Conservation (phyloP, 495 filamentous ascomycete species). For the Aspergillus saccharolyticus region DNA sequence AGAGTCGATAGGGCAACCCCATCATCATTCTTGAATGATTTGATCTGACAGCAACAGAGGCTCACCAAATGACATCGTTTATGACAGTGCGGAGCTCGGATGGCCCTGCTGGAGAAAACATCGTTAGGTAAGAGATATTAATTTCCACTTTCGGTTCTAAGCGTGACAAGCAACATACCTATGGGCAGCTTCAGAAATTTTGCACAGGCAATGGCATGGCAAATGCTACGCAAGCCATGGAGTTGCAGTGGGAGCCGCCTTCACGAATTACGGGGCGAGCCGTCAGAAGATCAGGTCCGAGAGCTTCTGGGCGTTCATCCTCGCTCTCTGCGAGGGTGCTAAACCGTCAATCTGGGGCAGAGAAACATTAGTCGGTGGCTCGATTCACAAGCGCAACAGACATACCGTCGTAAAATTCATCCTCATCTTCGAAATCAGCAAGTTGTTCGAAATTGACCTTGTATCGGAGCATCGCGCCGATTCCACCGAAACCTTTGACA, state of each 20-base stretch:
- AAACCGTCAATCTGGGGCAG: conserved; percentile 78
- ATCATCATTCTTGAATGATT: conserved; percentile 31
- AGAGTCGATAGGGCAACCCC: conserved; percentile 28
- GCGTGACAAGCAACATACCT: conserved; percentile 26
- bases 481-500: conserved; percentile 98
- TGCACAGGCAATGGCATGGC: conserved; percentile 27
- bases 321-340: conserved; percentile 85
- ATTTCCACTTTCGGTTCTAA: too few relatives aligned
- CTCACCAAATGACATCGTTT: conserved; percentile 26
- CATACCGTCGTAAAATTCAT: conserved; percentile 95
- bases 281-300: conserved; percentile 57
- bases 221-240: conserved; percentile 32
- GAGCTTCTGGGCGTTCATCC: conserved; percentile 73
- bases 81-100: conserved; percentile 41
- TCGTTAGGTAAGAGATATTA: conserved; percentile 7
- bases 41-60: conserved; percentile 28
- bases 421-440: conserved; percentile 89
- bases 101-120: conserved; percentile 29
- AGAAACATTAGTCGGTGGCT: conserved; percentile 15
- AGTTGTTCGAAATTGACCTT: conserved; percentile 99
- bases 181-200: conserved; percentile 35
- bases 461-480: conserved; percentile 94
- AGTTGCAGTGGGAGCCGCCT: conserved; percentile 33
- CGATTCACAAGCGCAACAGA: conserved; percentile 3
- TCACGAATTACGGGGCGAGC: conserved; percentile 45